Evolutionary conservation across 2,329 filamentous ascomycete genomes (phyloP), one percentile per base, ranked within the genome.

Genomic region (Amylocarpus encephaloides): DNA sequence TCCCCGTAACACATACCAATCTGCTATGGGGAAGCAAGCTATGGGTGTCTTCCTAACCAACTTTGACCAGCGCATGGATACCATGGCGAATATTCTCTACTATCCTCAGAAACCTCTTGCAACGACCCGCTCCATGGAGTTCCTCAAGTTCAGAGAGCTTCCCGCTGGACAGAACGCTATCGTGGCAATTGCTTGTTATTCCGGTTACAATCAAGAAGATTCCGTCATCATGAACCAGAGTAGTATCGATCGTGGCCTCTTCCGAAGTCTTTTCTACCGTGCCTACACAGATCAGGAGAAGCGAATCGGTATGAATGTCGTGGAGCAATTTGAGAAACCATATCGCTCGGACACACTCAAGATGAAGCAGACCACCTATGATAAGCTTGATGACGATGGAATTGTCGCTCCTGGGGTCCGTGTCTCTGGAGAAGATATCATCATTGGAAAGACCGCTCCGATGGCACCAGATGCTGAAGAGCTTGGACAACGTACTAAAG

Each of bases 211-310:
- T 71, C 94, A 98, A 69, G 93, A 98, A 89, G 93, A 98, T 82
- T 98, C 93, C 59, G 92, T 98, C 60, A 95, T 98, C 64, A 97
- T 98, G 93, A 98, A 98, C 70, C 93, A 98, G 73, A 96, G 90
- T 73, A 95, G 90, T 70, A 97, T 98, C 64, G 93, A 98, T 69
- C 87, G 93, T 65, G 93, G 93, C 56, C 77, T 98, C 4, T 98
- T 98, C 84, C 82, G 94, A 64, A 96, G 90, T 79, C 73, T 98
- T 48, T 98, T 97, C 76, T 98, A 95, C 80, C 85, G 94, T 60
- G 90, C 92, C 10, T 98, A 98, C 71, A 94, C 90, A 30, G 93
- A 98, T 65, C 89, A 90, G 59, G 93, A 98, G 73, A 97, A 97
- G 77, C 86, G 89, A 58, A 86, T 98, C 29, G 93, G 93, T 56